phyloP scores from a whole-genome alignment of 257 asterid species.

The Misopates orontium region DNA sequence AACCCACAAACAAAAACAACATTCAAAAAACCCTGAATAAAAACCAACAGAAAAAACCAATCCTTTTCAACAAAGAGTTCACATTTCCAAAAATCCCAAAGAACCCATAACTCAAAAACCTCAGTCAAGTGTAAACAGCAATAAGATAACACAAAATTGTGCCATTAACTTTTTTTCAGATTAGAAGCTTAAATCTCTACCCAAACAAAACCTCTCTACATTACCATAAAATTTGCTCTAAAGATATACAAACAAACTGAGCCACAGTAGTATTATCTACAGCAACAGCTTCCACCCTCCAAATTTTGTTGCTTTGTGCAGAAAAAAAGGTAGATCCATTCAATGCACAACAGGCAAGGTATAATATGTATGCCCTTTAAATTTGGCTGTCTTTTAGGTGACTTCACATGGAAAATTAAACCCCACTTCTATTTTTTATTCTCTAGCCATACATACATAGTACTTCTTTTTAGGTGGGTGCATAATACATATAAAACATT shows the following conservation, averaged over 20 bases:
- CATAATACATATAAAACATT: not conserved
- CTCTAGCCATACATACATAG: not conserved
- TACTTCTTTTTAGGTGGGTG: not conserved
- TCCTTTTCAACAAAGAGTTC: not conserved
- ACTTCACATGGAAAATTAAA: conserved; percentile 45
- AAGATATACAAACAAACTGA: not conserved
- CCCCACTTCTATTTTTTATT: conserved; percentile 20
- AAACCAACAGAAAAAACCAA: not conserved
- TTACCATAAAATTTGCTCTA: not conserved
- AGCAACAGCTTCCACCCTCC: not conserved
- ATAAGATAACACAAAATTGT: conserved; percentile 18
- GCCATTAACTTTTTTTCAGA: conserved; percentile 25
- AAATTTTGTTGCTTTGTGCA: conserved; percentile 13
- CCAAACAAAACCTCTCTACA: conserved; percentile 11
- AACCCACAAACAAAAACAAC: conserved; percentile 10
- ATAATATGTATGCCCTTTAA: conserved; percentile 25
- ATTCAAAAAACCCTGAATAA: not conserved
- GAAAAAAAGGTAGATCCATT: conserved; percentile 27
- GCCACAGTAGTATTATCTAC: too few species aligned
- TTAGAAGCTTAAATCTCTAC: conserved; percentile 34
- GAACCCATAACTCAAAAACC: conserved; percentile 14
- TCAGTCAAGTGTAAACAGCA: not conserved
- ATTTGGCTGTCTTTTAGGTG: conserved; percentile 42
- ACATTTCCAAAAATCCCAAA: not conserved
- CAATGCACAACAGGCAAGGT: conserved; percentile 43